Conservation (phyloP, 2,329 filamentous ascomycete genomes). For the Cladophialophora carrionii region DNA sequence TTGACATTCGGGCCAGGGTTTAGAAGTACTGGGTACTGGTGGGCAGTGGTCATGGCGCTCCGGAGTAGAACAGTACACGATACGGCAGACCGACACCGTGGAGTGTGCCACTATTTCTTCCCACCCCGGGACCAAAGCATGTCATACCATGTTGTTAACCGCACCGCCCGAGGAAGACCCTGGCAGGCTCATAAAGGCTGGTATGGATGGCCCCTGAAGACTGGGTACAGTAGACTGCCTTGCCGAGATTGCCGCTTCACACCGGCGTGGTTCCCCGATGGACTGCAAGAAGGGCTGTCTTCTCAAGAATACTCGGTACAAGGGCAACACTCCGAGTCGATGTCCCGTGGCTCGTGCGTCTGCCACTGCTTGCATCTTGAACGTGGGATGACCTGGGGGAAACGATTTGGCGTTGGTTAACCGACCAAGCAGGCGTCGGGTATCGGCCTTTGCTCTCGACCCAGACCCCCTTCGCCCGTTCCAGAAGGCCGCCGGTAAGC, state of each 20-base stretch:
- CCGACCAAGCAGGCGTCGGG: neutral
- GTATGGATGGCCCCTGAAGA: neutral
- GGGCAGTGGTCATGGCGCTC: neutral
- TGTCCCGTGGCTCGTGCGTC: neutral
- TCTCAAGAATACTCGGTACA: neutral
- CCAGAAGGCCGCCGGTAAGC: neutral
- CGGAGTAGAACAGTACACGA: neutral
- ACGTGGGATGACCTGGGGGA: neutral
- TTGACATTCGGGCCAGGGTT: neutral
- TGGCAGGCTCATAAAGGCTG: neutral
- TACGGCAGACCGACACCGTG: neutral
- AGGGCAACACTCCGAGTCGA: neutral
- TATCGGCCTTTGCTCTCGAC: constrained; percentile 10
- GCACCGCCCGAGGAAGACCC: neutral
- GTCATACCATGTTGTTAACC: neutral
- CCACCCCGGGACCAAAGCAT: no score
- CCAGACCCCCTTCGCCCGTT: constrained; percentile 1
- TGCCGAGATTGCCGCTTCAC: neutral
- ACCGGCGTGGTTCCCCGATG: neutral
- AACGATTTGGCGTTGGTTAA: constrained; percentile 5
- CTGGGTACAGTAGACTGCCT: neutral
- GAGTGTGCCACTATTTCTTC: neutral
- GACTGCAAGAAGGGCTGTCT: neutral
- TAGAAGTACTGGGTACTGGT: neutral
- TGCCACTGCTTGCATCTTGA: neutral